These are phyloP conservation scores for Lepidium sativum DNA, from an alignment of 345 rosid species.

Conservation along the genomic window DNA sequence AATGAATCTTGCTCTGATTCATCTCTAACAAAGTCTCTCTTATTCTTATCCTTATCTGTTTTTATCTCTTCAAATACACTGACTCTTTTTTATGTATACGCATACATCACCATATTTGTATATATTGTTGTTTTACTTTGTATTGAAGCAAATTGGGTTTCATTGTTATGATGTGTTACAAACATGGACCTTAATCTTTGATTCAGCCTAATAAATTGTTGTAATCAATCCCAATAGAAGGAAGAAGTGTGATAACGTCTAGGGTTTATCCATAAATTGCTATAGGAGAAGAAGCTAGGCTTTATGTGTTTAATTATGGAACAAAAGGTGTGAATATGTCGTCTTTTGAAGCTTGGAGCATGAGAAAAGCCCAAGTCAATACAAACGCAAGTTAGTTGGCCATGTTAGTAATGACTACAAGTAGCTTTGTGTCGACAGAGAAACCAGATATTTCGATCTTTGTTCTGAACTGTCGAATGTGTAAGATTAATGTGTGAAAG, in stretches of 20 bases:
- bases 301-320: conserved; percentile 44
- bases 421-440: background rate
- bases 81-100: too few species aligned
- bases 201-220: too few species aligned
- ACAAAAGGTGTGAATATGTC: conserved; percentile 29
- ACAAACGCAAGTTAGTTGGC: background rate
- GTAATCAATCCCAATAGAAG: too few species aligned
- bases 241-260: conserved; percentile 45
- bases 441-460: background rate
- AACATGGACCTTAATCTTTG: too few species aligned
- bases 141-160: too few species aligned
- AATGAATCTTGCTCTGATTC: too few species aligned
- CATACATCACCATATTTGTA: too few species aligned
- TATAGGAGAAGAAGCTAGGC: conserved; percentile 24
- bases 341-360: conserved; percentile 49
- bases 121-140: too few species aligned
- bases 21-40: too few species aligned
- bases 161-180: too few species aligned
- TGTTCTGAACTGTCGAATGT: background rate
- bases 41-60: too few species aligned
- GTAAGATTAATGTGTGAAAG: background rate
- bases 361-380: conserved; percentile 40
- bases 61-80: too few species aligned
- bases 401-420: background rate
- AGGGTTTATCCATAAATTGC: conserved; percentile 49